These are phyloP conservation scores for Amniculicola lignicola DNA, from an alignment of 495 filamentous ascomycete genomes.

Conservation along the genomic window DNA sequence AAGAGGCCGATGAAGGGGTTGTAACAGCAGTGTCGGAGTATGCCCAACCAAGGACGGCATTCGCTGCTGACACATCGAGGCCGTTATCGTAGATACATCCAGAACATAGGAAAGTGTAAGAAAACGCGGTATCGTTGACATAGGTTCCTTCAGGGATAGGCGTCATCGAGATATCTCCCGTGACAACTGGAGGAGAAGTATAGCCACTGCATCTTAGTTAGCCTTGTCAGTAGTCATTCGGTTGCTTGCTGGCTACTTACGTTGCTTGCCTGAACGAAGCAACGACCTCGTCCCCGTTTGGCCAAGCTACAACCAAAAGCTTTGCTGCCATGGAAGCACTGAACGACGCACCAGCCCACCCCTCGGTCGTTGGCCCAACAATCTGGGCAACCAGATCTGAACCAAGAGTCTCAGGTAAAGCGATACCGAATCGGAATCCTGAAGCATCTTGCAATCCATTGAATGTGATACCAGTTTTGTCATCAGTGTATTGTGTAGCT, in stretches of 20 bases:
- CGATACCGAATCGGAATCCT: conserved; percentile 43
- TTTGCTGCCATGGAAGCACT: conserved; percentile 41
- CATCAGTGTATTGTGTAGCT: conserved; percentile 39
- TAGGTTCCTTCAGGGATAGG: conserved; percentile 42
- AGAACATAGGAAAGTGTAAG: conserved; percentile 44
- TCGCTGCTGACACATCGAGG: conserved; percentile 26
- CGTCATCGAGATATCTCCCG: conserved; percentile 31
- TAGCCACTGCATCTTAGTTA: conserved; percentile 27
- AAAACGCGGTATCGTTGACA: conserved; percentile 41
- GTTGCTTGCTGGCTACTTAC: conserved; percentile 14
- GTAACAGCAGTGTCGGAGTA: conserved; percentile 26
- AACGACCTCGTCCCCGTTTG: conserved; percentile 39
- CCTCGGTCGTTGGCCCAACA: conserved; percentile 27
- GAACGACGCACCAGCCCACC: conserved; percentile 40
- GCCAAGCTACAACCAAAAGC: conserved; percentile 44
- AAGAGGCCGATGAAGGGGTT: conserved; percentile 25
- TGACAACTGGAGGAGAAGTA: conserved; percentile 19
- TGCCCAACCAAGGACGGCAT: conserved; percentile 38
- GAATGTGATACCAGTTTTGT: conserved; percentile 42
- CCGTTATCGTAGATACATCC: conserved; percentile 36
- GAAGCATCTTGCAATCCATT: conserved; percentile 36
- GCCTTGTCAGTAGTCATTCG: background rate
- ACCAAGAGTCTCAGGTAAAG: conserved; percentile 38
- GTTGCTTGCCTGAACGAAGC: conserved; percentile 40
- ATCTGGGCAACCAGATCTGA: conserved; percentile 46